Conservation (phyloP, 352 stramenopile genomes). For the Phytophthora hybrid region DNA sequence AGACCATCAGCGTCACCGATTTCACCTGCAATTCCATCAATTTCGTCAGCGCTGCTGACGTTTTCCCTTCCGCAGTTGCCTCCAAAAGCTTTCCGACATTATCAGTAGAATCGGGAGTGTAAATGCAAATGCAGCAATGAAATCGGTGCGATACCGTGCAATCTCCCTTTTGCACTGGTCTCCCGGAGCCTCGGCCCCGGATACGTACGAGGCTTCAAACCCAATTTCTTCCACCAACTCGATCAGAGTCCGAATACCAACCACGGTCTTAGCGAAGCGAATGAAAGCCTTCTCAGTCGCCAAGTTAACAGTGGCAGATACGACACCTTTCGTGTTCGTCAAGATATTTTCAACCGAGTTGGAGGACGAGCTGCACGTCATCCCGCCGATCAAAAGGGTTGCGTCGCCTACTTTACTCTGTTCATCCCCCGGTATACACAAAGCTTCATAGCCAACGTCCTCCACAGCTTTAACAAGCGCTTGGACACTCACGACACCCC, state of each 20-base stretch:
- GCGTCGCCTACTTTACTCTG: constrained; percentile 60
- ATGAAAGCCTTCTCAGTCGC: constrained; percentile 84
- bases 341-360: constrained; percentile 85
- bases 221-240: constrained; percentile 75
- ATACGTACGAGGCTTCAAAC: constrained; percentile 39
- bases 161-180: constrained; percentile 79
- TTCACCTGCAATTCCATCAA: constrained; percentile 96
- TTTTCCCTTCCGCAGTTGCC: constrained; percentile 92
- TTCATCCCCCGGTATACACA: constrained; percentile 64
- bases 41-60: constrained; percentile 93
- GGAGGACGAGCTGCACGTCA: constrained; percentile 92
- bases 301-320: constrained; percentile 77
- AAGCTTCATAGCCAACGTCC: constrained; percentile 30
- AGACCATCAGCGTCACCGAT: constrained; percentile 90
- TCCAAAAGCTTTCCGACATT: constrained; percentile 98
- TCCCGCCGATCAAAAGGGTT: constrained; percentile 74
- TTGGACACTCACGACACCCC: constrained; percentile 64
- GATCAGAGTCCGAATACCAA: constrained; percentile 79
- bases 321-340: constrained; percentile 67
- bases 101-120: constrained; percentile 94
- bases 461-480: constrained; percentile 85
- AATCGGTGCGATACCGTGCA: constrained; percentile 69
- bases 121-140: constrained; percentile 82
- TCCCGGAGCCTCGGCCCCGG: constrained; percentile 60
- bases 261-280: constrained; percentile 64